Percentiles rank a stretch among this genome's conserved stretches.
phyloP scores from a whole-genome alignment of 1,284 basidiomycete genomes.

The Chondrostereum purpureum region DNA sequence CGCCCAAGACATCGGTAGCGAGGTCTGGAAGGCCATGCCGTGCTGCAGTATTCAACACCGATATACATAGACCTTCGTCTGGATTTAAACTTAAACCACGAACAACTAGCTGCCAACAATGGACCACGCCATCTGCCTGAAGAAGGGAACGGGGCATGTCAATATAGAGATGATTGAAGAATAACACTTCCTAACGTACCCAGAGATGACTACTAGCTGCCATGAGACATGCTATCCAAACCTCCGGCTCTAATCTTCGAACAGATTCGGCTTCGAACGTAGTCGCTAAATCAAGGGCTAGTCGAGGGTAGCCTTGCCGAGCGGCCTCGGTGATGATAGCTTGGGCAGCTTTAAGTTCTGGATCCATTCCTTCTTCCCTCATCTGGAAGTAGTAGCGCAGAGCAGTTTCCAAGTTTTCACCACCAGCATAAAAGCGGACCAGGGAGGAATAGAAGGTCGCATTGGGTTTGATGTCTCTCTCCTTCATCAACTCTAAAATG shows the following conservation, averaged over 20 bases:
- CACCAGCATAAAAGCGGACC: conserved; percentile 39
- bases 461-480: conserved; percentile 40
- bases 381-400: conserved; percentile 51
- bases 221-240: conserved; percentile 56
- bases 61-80: conserved; percentile 68
- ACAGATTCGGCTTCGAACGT: conserved; percentile 51
- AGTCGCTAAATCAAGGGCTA: conserved; percentile 63
- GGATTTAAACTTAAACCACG: conserved; percentile 47
- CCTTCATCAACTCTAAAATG: conserved; percentile 39
- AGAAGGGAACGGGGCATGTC: conserved; percentile 6
- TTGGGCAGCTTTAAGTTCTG: conserved; percentile 42
- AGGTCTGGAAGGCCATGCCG: conserved; percentile 64
- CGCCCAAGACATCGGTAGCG: conserved; percentile 56
- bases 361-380: conserved; percentile 36
- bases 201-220: conserved; percentile 53
- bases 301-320: conserved; percentile 41
- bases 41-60: conserved; percentile 67
- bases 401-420: conserved; percentile 56
- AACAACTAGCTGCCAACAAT: conserved; percentile 60
- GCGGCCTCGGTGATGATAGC: conserved; percentile 44
- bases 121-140: conserved; percentile 60
- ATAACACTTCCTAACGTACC: conserved; percentile 36
- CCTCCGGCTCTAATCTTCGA: conserved; percentile 42
- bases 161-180: conserved; percentile 2
- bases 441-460: conserved; percentile 46